phyloP scores from a whole-genome alignment of 306 rosid species.

The Casuarina glauca region DNA sequence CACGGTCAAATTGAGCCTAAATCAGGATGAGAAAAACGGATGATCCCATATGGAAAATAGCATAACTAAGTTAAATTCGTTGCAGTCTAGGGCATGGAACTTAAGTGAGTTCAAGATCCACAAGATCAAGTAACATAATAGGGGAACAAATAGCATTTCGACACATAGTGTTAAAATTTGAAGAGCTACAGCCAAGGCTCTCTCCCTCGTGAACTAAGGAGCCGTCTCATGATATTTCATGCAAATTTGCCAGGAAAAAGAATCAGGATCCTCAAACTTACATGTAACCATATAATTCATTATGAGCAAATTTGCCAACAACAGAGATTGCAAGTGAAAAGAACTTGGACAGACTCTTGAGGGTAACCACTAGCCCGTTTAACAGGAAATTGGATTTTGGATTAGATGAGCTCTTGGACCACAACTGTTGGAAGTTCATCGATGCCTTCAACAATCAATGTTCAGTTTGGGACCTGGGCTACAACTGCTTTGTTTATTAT shows the following conservation, averaged over 20 bases:
- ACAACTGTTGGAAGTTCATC: not conserved
- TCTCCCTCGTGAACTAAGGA: not conserved
- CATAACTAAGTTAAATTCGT: not conserved
- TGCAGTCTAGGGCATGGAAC: not conserved
- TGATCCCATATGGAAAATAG: not conserved
- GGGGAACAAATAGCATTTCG: not conserved
- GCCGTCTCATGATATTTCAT: not conserved
- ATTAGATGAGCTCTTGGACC: not conserved
- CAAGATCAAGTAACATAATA: not conserved
- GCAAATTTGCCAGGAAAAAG: not conserved
- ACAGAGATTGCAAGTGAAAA: constrained; percentile 25
- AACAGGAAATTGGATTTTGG: not conserved
- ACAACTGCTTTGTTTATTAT: not conserved
- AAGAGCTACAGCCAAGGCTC: not conserved
- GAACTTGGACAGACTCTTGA: constrained; percentile 32
- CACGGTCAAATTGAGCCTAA: not conserved
- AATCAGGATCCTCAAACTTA: not conserved
- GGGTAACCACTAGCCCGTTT: constrained; percentile 13
- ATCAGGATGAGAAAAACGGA: not conserved
- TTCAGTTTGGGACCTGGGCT: not conserved
- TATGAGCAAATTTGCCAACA: constrained; percentile 26
- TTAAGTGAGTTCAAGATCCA: not conserved
- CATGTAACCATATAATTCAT: not conserved
- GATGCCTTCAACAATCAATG: not conserved
- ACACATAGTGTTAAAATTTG: not conserved